Conservation (phyloP, 139 green algal genomes). For the Chlamydomonas sphaeroides region DNA sequence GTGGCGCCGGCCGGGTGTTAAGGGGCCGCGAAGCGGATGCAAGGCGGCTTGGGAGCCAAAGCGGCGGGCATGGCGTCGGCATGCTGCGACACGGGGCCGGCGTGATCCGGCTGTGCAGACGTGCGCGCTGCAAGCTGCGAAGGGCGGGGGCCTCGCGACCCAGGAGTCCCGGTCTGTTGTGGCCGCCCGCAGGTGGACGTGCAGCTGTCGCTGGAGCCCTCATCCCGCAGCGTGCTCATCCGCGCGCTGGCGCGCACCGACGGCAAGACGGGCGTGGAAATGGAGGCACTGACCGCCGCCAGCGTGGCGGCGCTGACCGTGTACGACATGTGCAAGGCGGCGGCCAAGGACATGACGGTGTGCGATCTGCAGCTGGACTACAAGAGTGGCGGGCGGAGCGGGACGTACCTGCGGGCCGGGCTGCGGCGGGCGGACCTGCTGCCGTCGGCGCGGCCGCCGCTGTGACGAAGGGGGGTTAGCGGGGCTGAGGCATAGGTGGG, state of each 20-base stretch:
- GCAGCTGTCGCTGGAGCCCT: conserved; percentile 64
- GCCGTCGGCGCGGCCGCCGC: conserved; percentile 21
- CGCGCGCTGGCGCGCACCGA: conserved; percentile 58
- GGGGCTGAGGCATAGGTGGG: too few relatives aligned
- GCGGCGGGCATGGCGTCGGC: too few relatives aligned
- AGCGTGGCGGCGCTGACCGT: conserved; percentile 89
- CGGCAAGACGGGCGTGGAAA: conserved; percentile 93
- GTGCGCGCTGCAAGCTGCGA: too few relatives aligned
- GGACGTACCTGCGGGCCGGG: conserved; percentile 58
- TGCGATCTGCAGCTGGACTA: conserved; percentile 77
- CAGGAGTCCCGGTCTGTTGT: too few relatives aligned
- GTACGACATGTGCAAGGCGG: conserved; percentile 98
- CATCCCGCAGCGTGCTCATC: conserved; percentile 64
- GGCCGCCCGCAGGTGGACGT: conserved; percentile 70
- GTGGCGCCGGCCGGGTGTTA: too few relatives aligned
- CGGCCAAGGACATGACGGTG: conserved; percentile 82
- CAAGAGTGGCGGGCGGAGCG: conserved; percentile 89
- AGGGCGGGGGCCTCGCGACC: too few relatives aligned
- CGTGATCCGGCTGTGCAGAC: too few relatives aligned
- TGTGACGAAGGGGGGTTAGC: too few relatives aligned
- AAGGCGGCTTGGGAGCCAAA: too few relatives aligned
- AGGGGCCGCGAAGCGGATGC: too few relatives aligned
- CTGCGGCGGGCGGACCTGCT: conserved; percentile 23
- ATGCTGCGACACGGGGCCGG: too few relatives aligned
- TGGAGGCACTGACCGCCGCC: conserved; percentile 95